Evolutionary conservation across 768 basidiomycete species (phyloP).

Genomic region (Suillus sp.): DNA sequence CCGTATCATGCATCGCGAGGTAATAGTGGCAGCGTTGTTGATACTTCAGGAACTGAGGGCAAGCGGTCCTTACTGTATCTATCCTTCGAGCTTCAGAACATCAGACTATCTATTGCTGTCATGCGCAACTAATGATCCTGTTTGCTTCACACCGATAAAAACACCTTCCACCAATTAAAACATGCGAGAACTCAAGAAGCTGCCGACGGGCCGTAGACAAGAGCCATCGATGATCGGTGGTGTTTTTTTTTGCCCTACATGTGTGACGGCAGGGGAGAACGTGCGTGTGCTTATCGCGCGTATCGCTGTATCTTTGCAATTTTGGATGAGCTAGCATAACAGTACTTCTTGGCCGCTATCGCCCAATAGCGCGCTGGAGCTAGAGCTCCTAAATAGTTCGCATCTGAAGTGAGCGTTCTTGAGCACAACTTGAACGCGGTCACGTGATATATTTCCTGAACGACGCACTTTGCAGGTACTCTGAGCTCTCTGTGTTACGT

Average conservation of each 20-base stretch:
- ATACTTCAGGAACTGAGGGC: neutral
- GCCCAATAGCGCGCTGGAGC: neutral
- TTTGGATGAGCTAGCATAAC: neutral
- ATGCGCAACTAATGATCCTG: neutral
- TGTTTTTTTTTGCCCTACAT: neutral
- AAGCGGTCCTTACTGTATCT: neutral
- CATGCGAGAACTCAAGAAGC: neutral
- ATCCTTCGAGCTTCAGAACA: neutral
- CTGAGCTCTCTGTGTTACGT: too few species aligned
- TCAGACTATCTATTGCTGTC: neutral
- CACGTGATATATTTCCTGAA: neutral
- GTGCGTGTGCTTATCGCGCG: neutral
- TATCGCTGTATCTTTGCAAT: neutral
- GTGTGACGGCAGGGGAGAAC: neutral
- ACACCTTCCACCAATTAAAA: neutral
- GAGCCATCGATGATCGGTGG: neutral
- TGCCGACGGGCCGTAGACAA: neutral
- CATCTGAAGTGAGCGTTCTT: neutral
- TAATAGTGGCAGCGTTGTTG: neutral
- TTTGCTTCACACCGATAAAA: neutral
- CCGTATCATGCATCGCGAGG: neutral
- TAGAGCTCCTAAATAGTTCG: neutral
- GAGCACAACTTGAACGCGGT: neutral
- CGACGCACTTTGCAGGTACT: too few species aligned
- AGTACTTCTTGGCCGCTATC: neutral